Evolutionary conservation across 2,329 filamentous ascomycete genomes (phyloP).

Genomic region (Ophiocordyceps polyrhachis-furcata): DNA sequence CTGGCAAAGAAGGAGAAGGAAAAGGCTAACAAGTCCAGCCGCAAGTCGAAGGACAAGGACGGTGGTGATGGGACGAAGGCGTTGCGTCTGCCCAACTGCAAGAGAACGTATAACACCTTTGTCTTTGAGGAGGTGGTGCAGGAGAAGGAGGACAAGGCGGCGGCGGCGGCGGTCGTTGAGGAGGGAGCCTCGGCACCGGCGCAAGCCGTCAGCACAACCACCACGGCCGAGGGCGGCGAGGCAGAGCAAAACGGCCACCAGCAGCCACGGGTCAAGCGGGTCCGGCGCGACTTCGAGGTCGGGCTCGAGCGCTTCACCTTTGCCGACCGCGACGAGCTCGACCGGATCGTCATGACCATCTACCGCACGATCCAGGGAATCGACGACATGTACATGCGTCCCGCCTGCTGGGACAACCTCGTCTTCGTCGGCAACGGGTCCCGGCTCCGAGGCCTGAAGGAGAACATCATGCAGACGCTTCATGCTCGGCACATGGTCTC

Average conservation of each 20-base stretch:
- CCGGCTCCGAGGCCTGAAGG: constrained; percentile 59
- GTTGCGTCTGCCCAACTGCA: constrained; percentile 49
- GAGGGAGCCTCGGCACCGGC: no score
- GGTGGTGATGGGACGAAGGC: constrained; percentile 32
- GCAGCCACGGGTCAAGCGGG: constrained; percentile 24
- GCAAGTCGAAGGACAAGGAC: constrained; percentile 35
- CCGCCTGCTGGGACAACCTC: constrained; percentile 77
- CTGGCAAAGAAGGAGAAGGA: constrained; percentile 69
- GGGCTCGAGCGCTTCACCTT: constrained; percentile 58
- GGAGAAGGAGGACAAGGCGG: no score
- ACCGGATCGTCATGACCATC: constrained; percentile 67
- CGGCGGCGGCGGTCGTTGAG: no score
- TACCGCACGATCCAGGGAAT: constrained; percentile 70
- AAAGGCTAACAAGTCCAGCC: constrained; percentile 37
- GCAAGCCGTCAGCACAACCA: no score
- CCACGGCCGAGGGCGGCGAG: no score
- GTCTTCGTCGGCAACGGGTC: constrained; percentile 83
- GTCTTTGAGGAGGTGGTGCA: constrained; percentile 45
- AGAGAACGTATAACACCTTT: constrained; percentile 50
- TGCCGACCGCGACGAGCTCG: constrained; percentile 52
- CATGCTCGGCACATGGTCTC: constrained; percentile 74
- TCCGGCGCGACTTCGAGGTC: constrained; percentile 53
- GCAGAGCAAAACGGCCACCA: neutral
- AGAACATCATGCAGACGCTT: constrained; percentile 68
- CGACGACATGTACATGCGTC: constrained; percentile 67